phyloP scores from a whole-genome alignment of 192 early-diverging fungal genomes.

The Coemansia sp. region DNA sequence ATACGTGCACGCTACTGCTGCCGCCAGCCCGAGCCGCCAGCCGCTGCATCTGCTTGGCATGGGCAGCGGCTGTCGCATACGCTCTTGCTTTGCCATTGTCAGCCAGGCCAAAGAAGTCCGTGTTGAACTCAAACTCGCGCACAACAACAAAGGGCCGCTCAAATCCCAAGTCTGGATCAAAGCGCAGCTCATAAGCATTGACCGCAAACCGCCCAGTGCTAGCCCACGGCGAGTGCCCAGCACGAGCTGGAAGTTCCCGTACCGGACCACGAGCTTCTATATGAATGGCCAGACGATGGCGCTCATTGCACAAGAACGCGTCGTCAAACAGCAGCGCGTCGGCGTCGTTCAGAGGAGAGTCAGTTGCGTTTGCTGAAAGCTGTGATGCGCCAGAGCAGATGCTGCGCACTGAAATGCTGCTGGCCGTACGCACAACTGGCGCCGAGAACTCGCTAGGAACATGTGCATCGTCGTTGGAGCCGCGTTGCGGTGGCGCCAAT shows the following conservation, averaged over 20 bases:
- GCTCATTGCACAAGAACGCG: conserved; percentile 41
- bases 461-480: conserved; percentile 5
- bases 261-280: conserved; percentile 8
- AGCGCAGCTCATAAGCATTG: conserved; percentile 12
- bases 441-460: conserved; percentile 23
- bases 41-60: conserved; percentile 21
- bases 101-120: conserved; percentile 37
- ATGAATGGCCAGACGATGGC: conserved; percentile 41
- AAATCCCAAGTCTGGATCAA: conserved; percentile 33
- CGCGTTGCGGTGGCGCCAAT: conserved; percentile 8
- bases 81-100: conserved; percentile 41
- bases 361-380: neutral
- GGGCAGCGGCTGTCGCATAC: conserved; percentile 16
- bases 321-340: conserved; percentile 39
- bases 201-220: conserved; percentile 30
- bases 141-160: conserved; percentile 15
- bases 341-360: conserved; percentile 8
- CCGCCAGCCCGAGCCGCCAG: conserved; percentile 14
- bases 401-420: conserved; percentile 50
- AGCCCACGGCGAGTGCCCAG: conserved; percentile 35
- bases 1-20: conserved; percentile 38
- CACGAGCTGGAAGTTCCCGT: conserved; percentile 17
- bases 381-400: conserved; percentile 34
- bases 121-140: conserved; percentile 45
- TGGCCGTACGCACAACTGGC: conserved; percentile 38